Evolutionary conservation across 2,329 filamentous ascomycete genomes (phyloP).

Genomic region (Monosporascus sp.): DNA sequence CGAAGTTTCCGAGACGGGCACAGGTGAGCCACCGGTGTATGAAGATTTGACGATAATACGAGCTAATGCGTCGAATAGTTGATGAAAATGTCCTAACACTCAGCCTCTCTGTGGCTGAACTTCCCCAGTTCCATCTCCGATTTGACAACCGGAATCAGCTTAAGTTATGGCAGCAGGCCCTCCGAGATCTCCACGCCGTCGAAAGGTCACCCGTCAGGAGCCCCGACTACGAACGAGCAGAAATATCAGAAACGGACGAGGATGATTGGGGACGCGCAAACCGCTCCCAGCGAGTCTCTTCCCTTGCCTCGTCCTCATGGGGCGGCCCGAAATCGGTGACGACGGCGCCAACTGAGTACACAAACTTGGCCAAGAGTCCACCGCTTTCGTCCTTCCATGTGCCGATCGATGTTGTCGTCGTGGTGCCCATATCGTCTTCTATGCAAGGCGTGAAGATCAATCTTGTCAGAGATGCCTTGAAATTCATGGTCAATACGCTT

Average conservation of each 20-base stretch:
- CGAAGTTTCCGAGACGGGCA: constrained; percentile 69
- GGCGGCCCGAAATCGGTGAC: constrained; percentile 77
- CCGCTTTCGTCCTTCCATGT: constrained; percentile 65
- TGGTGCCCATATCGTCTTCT: constrained; percentile 93
- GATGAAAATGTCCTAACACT: constrained; percentile 86
- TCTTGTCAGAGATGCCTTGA: constrained; percentile 82
- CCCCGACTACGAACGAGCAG: constrained; percentile 72
- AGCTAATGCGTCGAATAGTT: constrained; percentile 29
- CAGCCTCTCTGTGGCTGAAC: constrained; percentile 82
- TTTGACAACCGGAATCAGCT: constrained; percentile 81
- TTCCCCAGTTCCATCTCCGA: constrained; percentile 89
- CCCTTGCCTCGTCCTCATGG: constrained; percentile 73
- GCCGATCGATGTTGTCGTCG: constrained; percentile 90
- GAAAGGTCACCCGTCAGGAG: constrained; percentile 60
- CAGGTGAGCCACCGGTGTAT: constrained; percentile 30
- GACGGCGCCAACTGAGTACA: constrained; percentile 90
- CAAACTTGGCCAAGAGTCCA: constrained; percentile 57
- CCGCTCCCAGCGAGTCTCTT: constrained; percentile 68
- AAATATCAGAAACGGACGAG: constrained; percentile 79
- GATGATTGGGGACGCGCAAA: constrained; percentile 72
- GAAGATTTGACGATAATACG: constrained; percentile 21
- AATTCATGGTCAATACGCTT: constrained; percentile 84
- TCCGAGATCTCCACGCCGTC: constrained; percentile 75
- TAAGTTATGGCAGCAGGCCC: constrained; percentile 83
- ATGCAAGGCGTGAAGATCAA: constrained; percentile 99